Evolutionary conservation across 2,329 filamentous ascomycete species (phyloP).

Genomic region (Arthrobotrys musiformis): DNA sequence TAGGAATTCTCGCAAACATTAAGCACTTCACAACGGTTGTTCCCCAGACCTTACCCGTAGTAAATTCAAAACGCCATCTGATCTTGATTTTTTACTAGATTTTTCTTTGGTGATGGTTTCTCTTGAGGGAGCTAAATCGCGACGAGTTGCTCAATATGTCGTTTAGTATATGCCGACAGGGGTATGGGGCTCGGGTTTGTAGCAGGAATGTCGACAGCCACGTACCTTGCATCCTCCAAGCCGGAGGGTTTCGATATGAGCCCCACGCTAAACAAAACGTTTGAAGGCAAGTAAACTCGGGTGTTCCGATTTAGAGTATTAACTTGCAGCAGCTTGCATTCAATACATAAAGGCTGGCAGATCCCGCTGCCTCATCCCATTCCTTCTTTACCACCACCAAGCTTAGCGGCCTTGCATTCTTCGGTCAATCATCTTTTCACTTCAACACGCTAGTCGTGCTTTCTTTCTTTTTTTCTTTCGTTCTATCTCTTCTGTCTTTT

Average conservation of each 20-base stretch:
- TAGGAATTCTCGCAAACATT: constrained; percentile 29
- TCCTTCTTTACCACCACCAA: constrained; percentile 39
- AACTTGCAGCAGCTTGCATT: constrained; percentile 1
- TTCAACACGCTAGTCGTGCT: constrained; percentile 54
- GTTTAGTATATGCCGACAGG: constrained; percentile 21
- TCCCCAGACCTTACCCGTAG: constrained; percentile 10
- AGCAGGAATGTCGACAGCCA: constrained; percentile 54
- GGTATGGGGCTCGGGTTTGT: constrained; percentile 35
- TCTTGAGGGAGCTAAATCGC: constrained; percentile 21
- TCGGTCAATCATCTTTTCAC: constrained; percentile 43
- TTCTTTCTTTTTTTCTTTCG: constrained; percentile 38
- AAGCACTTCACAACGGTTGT: constrained; percentile 10
- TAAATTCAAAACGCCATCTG: constrained; percentile 50
- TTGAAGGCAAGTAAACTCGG: constrained; percentile 13
- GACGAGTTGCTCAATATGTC: constrained; percentile 51
- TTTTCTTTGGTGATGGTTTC: constrained; percentile 6
- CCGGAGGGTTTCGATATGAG: constrained; percentile 41
- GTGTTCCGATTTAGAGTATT: constrained; percentile 20
- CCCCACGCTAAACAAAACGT: constrained; percentile 37
- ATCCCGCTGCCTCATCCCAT: constrained; percentile 40
- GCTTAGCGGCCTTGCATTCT: constrained; percentile 44
- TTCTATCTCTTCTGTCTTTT: constrained; percentile 29
- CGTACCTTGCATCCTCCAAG: constrained; percentile 45
- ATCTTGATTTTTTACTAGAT: constrained; percentile 33
- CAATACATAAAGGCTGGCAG: constrained; percentile 51